phyloP scores from a whole-genome alignment of 106 monocot species.

The Dactylorhiza incarnata region DNA sequence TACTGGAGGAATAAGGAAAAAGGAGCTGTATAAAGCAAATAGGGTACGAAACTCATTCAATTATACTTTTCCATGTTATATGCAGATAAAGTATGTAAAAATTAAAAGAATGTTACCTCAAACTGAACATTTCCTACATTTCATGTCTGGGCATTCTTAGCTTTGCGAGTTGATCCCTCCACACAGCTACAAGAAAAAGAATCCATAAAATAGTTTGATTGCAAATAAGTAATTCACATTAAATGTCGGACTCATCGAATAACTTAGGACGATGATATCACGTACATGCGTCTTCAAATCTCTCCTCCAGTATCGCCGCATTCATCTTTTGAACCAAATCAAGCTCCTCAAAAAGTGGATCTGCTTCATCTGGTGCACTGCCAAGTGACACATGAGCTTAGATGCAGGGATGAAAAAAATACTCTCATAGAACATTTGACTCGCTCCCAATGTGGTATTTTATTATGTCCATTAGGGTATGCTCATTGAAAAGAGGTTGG shows the following conservation, averaged over 20 bases:
- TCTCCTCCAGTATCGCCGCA: constrained; percentile 41
- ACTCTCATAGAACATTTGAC: no score
- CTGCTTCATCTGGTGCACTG: constrained; percentile 58
- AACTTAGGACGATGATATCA: not conserved
- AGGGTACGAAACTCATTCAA: not conserved
- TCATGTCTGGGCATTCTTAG: constrained; percentile 13
- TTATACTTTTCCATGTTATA: not conserved
- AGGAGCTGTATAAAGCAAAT: not conserved
- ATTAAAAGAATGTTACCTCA: constrained; percentile 10
- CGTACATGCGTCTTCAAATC: constrained; percentile 59
- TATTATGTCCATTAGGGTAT: no score
- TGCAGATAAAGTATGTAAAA: not conserved
- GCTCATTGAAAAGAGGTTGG: no score
- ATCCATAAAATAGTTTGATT: not conserved
- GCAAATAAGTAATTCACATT: not conserved
- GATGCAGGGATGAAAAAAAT: not conserved
- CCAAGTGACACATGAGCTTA: constrained; percentile 2
- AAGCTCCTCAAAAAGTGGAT: constrained; percentile 47
- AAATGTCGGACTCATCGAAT: not conserved
- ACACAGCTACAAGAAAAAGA: constrained; percentile 24
- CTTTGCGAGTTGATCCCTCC: constrained; percentile 31
- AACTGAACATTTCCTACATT: constrained; percentile 9
- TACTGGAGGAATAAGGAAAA: not conserved
- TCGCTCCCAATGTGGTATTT: no score
- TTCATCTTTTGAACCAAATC: constrained; percentile 45